These are phyloP conservation scores for Colletotrichum horii DNA, from an alignment of 2,329 filamentous ascomycete genomes.

Conservation along the genomic window DNA sequence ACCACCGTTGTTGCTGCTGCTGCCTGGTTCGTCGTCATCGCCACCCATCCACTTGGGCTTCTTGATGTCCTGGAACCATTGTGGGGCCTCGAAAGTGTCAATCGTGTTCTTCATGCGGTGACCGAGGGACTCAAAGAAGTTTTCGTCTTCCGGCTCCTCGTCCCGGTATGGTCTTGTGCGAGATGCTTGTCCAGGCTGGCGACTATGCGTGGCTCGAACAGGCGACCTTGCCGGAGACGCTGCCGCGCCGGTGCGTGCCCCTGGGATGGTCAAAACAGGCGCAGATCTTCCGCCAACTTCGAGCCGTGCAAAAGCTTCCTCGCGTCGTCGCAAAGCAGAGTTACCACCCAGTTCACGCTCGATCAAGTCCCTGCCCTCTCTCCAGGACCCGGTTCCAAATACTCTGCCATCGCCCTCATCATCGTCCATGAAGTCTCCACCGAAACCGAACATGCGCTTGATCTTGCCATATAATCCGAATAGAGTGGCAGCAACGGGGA, in stretches of 20 bases:
- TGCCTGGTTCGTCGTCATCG: slow-evolving; percentile 46
- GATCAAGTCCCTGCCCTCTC: slow-evolving; percentile 89
- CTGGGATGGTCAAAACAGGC: slow-evolving; percentile 55
- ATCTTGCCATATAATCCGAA: slow-evolving; percentile 90
- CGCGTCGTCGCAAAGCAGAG: slow-evolving; percentile 55
- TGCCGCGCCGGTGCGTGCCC: slow-evolving; percentile 35
- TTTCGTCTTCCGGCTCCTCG: slow-evolving; percentile 72
- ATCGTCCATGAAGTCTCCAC: slow-evolving; percentile 75
- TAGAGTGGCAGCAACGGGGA: slow-evolving; percentile 83
- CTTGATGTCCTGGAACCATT: slow-evolving; percentile 82
- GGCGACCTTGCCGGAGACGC: slow-evolving; percentile 46
- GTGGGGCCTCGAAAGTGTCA: slow-evolving; percentile 80
- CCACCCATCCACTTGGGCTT: slow-evolving; percentile 83
- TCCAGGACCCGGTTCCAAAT: slow-evolving; percentile 84
- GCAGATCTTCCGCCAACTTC: slow-evolving; percentile 39
- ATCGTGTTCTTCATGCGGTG: slow-evolving; percentile 92
- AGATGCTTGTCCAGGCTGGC: slow-evolving; percentile 28
- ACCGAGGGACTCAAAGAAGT: slow-evolving; percentile 82
- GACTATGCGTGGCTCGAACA: slow-evolving; percentile 44
- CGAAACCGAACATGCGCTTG: slow-evolving; percentile 79
- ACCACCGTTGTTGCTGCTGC: slow-evolving; percentile 27
- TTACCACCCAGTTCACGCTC: slow-evolving; percentile 80
- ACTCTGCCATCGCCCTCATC: slow-evolving; percentile 68
- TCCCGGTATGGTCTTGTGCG: slow-evolving; percentile 33
- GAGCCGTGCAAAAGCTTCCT: slow-evolving; percentile 43